These are phyloP conservation scores for Talinum fruticosum DNA, from an alignment of 148 eudicot genomes.

Conservation along the genomic window DNA sequence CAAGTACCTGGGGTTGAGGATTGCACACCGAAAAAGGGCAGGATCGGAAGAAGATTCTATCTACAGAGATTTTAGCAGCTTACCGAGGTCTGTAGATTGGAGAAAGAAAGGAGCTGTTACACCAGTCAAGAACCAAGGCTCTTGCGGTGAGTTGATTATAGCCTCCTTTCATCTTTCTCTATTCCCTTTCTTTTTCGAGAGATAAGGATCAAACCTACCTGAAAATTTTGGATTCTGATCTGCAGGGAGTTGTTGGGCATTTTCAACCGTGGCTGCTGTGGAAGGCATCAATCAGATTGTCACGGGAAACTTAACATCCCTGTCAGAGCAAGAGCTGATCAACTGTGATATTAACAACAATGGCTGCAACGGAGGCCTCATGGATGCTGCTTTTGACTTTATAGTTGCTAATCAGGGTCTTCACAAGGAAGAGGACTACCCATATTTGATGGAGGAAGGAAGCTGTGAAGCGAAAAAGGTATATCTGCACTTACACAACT, in stretches of 20 bases:
- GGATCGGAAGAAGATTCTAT: constrained; percentile 24
- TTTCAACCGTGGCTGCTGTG: constrained; percentile 58
- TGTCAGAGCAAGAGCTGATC: constrained; percentile 61
- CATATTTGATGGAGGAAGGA: constrained; percentile 55
- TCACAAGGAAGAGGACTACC: constrained; percentile 58
- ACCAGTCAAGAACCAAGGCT: constrained; percentile 56
- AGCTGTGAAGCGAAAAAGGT: constrained; percentile 47
- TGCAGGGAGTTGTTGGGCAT: constrained; percentile 73
- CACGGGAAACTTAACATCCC: constrained; percentile 46
- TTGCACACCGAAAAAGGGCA: constrained; percentile 9
- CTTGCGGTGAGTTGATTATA: constrained; percentile 45
- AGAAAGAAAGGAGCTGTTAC: constrained; percentile 61
- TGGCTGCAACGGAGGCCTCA: constrained; percentile 59
- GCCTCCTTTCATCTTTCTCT: background rate
- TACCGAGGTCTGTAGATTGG: constrained; percentile 60
- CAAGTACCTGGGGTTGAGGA: constrained; percentile 39
- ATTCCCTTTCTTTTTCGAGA: no score
- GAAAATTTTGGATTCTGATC: background rate
- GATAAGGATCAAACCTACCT: background rate
- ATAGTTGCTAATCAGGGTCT: constrained; percentile 46
- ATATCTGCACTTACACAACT: background rate
- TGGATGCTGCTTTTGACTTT: constrained; percentile 55
- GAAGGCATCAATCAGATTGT: constrained; percentile 66
- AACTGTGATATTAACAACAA: constrained; percentile 52
- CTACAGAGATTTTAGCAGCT: constrained; percentile 27